A percentile compares a stretch with the other conserved stretches of the same genome.
Evolutionary conservation across 2,329 filamentous ascomycete species (phyloP).

Genomic region (Monilinia aucupariae): DNA sequence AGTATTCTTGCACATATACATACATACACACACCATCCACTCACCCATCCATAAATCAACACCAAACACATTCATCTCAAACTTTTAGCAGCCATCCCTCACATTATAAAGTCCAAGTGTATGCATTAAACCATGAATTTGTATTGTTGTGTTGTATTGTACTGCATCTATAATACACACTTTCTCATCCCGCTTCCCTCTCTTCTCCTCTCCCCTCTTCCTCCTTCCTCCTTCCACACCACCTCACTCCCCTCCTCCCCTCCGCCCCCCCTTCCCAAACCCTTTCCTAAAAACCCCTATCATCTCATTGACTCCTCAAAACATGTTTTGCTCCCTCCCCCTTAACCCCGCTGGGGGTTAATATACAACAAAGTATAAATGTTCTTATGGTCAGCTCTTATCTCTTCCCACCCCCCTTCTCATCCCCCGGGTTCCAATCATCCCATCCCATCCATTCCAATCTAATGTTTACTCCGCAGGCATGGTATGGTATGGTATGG

Average conservation of each 20-base stretch:
- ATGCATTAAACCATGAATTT: constrained; percentile 9
- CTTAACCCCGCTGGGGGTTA: background rate
- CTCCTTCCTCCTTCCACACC: background rate
- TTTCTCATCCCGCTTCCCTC: constrained; percentile 4
- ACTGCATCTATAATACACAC: constrained; percentile 12
- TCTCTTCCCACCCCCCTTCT: background rate
- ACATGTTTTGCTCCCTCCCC: background rate
- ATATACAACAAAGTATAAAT: background rate
- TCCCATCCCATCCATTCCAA: constrained; percentile 1
- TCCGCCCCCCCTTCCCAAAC: background rate
- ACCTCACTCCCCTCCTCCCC: too few relatives aligned
- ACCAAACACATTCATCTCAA: too few relatives aligned
- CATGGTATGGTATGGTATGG: constrained; percentile 5
- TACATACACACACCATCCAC: too few relatives aligned
- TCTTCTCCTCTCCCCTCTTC: background rate
- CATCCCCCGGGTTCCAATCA: background rate
- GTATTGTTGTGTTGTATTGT: constrained; percentile 11
- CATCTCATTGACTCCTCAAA: constrained; percentile 4
- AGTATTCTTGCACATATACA: too few relatives aligned
- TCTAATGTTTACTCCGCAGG: constrained; percentile 1
- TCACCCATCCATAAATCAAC: too few relatives aligned
- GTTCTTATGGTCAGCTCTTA: background rate
- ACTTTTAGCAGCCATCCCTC: background rate
- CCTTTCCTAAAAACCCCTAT: background rate
- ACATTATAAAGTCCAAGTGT: background rate